Percentiles rank a stretch among this genome's conserved stretches.
phyloP scores from a whole-genome alignment of 2,329 filamentous ascomycete genomes.

The Sodiomyces alkalinus region DNA sequence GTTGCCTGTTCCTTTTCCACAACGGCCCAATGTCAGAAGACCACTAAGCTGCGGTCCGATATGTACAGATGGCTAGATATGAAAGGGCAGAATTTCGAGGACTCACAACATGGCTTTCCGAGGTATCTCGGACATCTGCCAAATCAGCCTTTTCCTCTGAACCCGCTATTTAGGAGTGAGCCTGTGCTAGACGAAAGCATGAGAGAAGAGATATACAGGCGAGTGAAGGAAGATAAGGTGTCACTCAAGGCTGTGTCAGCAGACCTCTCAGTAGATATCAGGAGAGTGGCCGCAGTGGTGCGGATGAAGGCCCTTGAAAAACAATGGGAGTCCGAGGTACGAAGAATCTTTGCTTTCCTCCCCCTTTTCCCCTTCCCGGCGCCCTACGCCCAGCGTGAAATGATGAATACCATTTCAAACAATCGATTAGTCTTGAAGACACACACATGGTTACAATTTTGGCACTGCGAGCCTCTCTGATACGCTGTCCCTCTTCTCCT shows the following conservation, averaged over 20 bases:
- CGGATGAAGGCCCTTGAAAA: conserved; percentile 77
- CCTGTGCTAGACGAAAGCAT: conserved; percentile 59
- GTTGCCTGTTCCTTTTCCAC: conserved; percentile 19
- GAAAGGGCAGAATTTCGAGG: conserved; percentile 7
- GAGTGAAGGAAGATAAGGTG: conserved; percentile 49
- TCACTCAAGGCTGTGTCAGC: conserved; percentile 65
- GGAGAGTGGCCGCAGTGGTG: conserved; percentile 72
- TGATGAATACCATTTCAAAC: conserved; percentile 50
- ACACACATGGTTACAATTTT: conserved; percentile 72
- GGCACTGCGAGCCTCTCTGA: conserved; percentile 68
- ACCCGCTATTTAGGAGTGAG: conserved; percentile 54
- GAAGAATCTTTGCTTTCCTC: too few relatives aligned
- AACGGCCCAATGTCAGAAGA: conserved; percentile 21
- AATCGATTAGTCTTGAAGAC: conserved; percentile 99
- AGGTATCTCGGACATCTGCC: conserved; percentile 22
- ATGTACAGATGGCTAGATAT: conserved; percentile 22
- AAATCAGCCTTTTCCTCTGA: conserved; percentile 56
- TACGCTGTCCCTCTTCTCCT: conserved; percentile 3
- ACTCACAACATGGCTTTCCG: conserved; percentile 8
- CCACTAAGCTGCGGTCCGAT: conserved; percentile 17
- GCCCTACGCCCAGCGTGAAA: too few relatives aligned
- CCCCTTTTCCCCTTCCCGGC: too few relatives aligned
- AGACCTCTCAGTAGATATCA: conserved; percentile 63
- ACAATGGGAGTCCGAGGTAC: conserved; percentile 60
- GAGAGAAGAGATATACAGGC: conserved; percentile 57